phyloP scores from a whole-genome alignment of 352 stramenopile genomes.

The Phytopythium mirpurense region DNA sequence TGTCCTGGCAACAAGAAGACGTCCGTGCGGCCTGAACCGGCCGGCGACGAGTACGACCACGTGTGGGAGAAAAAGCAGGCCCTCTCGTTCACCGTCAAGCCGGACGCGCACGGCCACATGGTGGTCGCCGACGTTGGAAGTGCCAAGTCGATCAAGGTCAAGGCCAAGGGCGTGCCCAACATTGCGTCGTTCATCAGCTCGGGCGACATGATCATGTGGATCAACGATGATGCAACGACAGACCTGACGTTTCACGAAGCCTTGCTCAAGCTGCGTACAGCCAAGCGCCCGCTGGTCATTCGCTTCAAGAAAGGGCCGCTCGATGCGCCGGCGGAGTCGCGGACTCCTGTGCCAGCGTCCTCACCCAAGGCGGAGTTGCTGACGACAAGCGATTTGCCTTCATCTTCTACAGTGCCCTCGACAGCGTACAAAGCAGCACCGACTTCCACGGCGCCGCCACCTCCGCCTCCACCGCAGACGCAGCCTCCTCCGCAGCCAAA shows the following conservation, averaged over 20 bases:
- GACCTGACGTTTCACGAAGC: slow-evolving; percentile 78
- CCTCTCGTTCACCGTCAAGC: slow-evolving; percentile 75
- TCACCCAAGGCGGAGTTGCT: slow-evolving; percentile 13
- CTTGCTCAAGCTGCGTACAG: slow-evolving; percentile 78
- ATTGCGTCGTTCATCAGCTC: slow-evolving; percentile 48
- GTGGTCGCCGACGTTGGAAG: slow-evolving; percentile 76
- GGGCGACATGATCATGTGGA: slow-evolving; percentile 70
- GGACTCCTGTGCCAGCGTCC: slow-evolving; percentile 16
- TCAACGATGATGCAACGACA: slow-evolving; percentile 76
- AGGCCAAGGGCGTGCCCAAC: slow-evolving; percentile 53
- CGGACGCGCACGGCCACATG: slow-evolving; percentile 58
- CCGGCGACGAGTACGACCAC: slow-evolving; percentile 79
- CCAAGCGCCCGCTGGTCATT: slow-evolving; percentile 78
- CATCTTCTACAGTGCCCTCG: slow-evolving; percentile 8
- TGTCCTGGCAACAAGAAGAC: slow-evolving; percentile 78
- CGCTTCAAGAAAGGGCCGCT: slow-evolving; percentile 73
- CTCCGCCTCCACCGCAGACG: slow-evolving; percentile 2
- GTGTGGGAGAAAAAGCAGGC: slow-evolving; percentile 89
- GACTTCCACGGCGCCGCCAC: slow-evolving; percentile 8
- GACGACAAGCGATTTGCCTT: slow-evolving; percentile 10
- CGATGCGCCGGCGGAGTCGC: slow-evolving; percentile 26
- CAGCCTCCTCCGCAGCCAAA: slow-evolving; percentile 16
- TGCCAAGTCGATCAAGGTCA: slow-evolving; percentile 85
- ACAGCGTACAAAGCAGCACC: slow-evolving; percentile 1
- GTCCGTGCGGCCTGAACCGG: slow-evolving; percentile 58